Conservation (phyloP, 345 rosid species). For the Iberis pinnata region DNA sequence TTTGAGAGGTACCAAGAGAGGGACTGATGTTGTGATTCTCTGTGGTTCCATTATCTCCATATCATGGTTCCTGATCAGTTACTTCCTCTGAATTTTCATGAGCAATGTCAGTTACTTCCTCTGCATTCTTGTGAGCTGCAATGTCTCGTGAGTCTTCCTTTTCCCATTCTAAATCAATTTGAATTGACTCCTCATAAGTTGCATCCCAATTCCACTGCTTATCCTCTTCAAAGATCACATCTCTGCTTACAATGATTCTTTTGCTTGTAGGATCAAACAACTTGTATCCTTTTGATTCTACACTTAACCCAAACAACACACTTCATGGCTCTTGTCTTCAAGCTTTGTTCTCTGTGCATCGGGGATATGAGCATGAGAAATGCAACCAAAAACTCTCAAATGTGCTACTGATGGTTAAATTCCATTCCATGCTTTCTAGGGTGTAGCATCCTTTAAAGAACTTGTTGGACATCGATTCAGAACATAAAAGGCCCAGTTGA, state of each 20-base stretch:
- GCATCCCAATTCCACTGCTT: background rate
- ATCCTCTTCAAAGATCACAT: background rate
- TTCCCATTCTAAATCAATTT: background rate
- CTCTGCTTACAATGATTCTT: background rate
- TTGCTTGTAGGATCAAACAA: background rate
- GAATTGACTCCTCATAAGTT: background rate
- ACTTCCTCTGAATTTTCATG: no score
- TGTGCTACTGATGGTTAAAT: background rate
- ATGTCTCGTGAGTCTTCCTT: background rate
- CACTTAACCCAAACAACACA: background rate
- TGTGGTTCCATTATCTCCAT: background rate
- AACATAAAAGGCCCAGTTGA: background rate
- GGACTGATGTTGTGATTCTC: background rate
- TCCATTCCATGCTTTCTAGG: background rate
- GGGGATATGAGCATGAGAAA: background rate
- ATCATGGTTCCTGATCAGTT: background rate
- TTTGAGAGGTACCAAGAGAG: background rate
- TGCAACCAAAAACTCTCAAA: background rate
- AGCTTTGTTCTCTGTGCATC: background rate
- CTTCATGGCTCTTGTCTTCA: background rate
- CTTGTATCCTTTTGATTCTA: background rate
- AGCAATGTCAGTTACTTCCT: no score
- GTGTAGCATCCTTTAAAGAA: background rate
- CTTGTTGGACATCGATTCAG: background rate
- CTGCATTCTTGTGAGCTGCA: no score